Evolutionary conservation across 108 stramenopile species (phyloP), one percentile per base, ranked within the genome.

Genomic region (Seminavis robusta): DNA sequence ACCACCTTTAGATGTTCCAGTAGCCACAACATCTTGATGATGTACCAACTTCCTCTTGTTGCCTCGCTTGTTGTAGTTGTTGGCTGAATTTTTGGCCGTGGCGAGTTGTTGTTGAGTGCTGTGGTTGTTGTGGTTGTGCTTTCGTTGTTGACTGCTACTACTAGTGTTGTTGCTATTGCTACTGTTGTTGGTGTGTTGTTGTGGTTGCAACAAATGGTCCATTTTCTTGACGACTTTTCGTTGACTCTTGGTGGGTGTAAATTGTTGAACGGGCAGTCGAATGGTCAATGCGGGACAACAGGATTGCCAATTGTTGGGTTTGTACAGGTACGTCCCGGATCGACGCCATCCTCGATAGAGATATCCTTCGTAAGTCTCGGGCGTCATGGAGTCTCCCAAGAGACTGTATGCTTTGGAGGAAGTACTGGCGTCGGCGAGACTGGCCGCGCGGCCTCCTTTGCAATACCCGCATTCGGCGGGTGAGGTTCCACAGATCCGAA

Each of bases 241-340:
- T 71, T 93, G 92, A 24, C 79, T 76, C 58, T 84, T 87, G 49
- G 65, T 52, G 7, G 57, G 62, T 33, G 28, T 15, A 69, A 84
- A 93, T 32, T 80, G 65, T 23, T 62, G 46, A 15, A 69, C 77
- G 13, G 69, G 61, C 59, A 94, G 59, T 26, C 92, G 69, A 45
- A 88, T 88, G 33, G 86, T 75, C 27, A 86, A 46, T 24, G 84
- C 77, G 4, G 92, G 88, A 71, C 92, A 94, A 42, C 92, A 94
- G 34, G 81, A 79, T 40, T 72, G 70, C 64, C 74, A 86, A 52
- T 88, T 94, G 45, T 67, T 49, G 25, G 92, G 92, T 33, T 68
- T 71, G 43, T 94, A 94, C 47, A 94, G 59, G 59, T 86, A 80
- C 32, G 73, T 60, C 27, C 92, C 92, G 9, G 82, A 84, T 43